Conservation (phyloP, 768 basidiomycete genomes). For the Lactarius trivialis region DNA sequence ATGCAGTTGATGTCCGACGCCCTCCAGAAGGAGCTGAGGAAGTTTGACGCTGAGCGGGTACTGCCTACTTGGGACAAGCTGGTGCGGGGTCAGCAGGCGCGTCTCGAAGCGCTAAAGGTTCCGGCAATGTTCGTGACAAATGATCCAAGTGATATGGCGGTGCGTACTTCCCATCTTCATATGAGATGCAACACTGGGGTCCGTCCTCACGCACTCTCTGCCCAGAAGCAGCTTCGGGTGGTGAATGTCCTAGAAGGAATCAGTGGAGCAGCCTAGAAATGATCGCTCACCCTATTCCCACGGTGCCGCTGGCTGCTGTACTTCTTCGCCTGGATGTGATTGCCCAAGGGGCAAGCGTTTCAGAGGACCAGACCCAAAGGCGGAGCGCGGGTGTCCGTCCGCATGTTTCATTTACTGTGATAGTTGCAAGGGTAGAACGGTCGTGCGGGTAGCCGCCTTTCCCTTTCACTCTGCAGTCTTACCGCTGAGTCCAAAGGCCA, state of each 20-base stretch:
- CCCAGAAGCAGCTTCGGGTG: constrained; percentile 63
- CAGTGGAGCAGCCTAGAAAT: constrained; percentile 4
- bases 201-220: constrained; percentile 3
- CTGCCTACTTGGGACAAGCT: constrained; percentile 74
- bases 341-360: background rate
- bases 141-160: constrained; percentile 48
- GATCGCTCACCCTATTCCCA: constrained; percentile 1
- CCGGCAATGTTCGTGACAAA: constrained; percentile 65
- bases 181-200: background rate
- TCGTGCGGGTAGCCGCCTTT: background rate
- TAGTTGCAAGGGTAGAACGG: background rate
- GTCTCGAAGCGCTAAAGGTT: constrained; percentile 52
- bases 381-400: constrained; percentile 3
- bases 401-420: background rate
- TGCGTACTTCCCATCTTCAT: constrained; percentile 29
- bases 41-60: constrained; percentile 64
- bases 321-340: background rate
- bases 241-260: constrained; percentile 60
- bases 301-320: background rate
- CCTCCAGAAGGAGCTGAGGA: constrained; percentile 56
- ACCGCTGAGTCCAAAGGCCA: background rate
- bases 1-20: constrained; percentile 57
- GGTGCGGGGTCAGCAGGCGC: constrained; percentile 60
- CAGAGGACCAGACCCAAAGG: constrained; percentile 1
- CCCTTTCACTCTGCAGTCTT: background rate